These are phyloP conservation scores for Kazachstania martiniae DNA, from an alignment of 805 yeast genomes.

Conservation along the genomic window DNA sequence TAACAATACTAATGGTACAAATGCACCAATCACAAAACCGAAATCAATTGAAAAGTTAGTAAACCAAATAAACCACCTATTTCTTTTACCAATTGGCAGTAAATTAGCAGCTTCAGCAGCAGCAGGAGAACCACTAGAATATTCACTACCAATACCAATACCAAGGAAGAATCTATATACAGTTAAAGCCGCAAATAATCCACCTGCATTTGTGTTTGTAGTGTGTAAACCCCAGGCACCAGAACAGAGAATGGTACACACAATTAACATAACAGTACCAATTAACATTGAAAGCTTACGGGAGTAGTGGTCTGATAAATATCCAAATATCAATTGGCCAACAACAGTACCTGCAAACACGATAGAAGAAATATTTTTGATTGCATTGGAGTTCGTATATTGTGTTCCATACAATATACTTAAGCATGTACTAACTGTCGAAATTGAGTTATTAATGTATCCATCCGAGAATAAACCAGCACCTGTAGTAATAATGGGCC, in stretches of 20 bases:
- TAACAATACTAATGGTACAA: constrained; percentile 75
- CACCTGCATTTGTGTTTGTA: constrained; percentile 48
- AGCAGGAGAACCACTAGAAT: constrained; percentile 88
- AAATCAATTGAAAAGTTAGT: constrained; percentile 80
- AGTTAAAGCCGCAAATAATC: constrained; percentile 67
- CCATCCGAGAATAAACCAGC: constrained; percentile 94
- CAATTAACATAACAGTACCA: constrained; percentile 63
- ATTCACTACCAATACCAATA: constrained; percentile 89
- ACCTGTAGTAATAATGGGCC: constrained; percentile 77
- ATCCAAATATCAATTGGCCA: constrained; percentile 77
- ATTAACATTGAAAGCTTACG: constrained; percentile 76
- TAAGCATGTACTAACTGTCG: constrained; percentile 67
- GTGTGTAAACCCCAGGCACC: constrained; percentile 76
- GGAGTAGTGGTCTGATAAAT: constrained; percentile 65
- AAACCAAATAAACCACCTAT: constrained; percentile 82
- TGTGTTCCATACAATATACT: constrained; percentile 51
- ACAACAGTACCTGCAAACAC: constrained; percentile 88
- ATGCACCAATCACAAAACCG: constrained; percentile 76
- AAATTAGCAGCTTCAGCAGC: constrained; percentile 83
- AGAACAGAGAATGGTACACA: constrained; percentile 69
- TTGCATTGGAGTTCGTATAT: constrained; percentile 55
- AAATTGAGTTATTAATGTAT: constrained; percentile 75
- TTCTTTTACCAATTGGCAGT: constrained; percentile 73
- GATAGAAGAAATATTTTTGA: constrained; percentile 72
- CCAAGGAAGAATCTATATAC: constrained; percentile 83